Evolutionary conservation across 257 asterid genomes (phyloP).

Genomic region (Solanum corneliomulleri): DNA sequence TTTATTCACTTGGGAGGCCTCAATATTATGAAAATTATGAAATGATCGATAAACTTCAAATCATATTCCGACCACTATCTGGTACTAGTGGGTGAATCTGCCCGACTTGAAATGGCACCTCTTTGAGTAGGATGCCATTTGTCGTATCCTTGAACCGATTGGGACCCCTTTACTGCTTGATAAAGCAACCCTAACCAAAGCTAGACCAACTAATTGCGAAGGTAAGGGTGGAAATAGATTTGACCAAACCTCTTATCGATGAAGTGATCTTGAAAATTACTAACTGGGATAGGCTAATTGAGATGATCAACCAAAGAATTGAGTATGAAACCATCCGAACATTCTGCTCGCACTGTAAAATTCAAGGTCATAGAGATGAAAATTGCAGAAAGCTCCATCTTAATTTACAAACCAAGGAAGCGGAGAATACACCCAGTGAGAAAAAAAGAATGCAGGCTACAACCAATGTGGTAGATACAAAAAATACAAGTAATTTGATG

Average conservation of each 20-base stretch:
- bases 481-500: no score
- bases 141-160: neutral
- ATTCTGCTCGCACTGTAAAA: neutral
- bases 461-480: neutral
- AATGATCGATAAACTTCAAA: neutral
- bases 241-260: neutral
- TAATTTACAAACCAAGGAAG: neutral
- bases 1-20: neutral
- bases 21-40: neutral
- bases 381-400: neutral
- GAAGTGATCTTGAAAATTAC: neutral
- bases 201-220: neutral
- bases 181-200: neutral
- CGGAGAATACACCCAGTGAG: neutral
- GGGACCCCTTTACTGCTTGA: neutral
- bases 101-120: neutral
- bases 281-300: neutral
- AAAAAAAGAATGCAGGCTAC: neutral
- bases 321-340: neutral
- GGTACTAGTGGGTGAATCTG: neutral
- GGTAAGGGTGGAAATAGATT: neutral
- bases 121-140: neutral
- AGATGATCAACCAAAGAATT: neutral
- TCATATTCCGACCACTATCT: fast-evolving
- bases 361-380: neutral